phyloP scores from a whole-genome alignment of 2,329 filamentous ascomycete genomes.

The Pseudocercospora cruenta region DNA sequence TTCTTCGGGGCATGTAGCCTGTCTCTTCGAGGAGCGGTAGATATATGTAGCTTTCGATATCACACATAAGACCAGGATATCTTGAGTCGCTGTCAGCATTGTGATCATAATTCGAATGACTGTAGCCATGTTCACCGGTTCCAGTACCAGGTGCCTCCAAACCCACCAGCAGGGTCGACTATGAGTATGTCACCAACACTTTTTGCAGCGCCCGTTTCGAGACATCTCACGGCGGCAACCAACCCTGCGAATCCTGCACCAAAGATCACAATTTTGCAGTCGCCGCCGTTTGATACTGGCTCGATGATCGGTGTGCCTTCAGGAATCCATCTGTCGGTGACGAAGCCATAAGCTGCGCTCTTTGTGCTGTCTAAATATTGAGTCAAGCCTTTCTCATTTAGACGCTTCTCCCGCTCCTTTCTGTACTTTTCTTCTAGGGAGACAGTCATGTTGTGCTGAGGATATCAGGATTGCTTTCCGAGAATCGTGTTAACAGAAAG shows the following conservation, averaged over 20 bases:
- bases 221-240: constrained; percentile 43
- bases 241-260: constrained; percentile 52
- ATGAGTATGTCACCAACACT: constrained; percentile 35
- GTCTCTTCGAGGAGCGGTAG: constrained; percentile 64
- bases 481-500: too few species aligned
- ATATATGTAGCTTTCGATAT: constrained; percentile 63
- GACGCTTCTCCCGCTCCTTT: constrained; percentile 30
- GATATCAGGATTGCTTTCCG: too few species aligned
- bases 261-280: constrained; percentile 36
- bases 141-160: constrained; percentile 55
- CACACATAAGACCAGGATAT: constrained; percentile 55
- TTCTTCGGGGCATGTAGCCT: constrained; percentile 59
- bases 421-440: constrained; percentile 22
- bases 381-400: constrained; percentile 6
- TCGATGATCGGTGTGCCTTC: not conserved
- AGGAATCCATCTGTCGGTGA: constrained; percentile 33
- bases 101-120: not conserved
- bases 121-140: constrained; percentile 34
- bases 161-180: constrained; percentile 52
- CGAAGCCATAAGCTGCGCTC: constrained; percentile 14
- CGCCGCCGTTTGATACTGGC: constrained; percentile 6
- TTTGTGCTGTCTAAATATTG: not conserved
- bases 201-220: constrained; percentile 42
- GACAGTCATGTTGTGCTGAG: not conserved
- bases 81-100: not conserved